A percentile compares a stretch with the other conserved stretches of the same genome.
phyloP scores from a whole-genome alignment of 2,329 filamentous ascomycete species.

The Nemania bipapillata region DNA sequence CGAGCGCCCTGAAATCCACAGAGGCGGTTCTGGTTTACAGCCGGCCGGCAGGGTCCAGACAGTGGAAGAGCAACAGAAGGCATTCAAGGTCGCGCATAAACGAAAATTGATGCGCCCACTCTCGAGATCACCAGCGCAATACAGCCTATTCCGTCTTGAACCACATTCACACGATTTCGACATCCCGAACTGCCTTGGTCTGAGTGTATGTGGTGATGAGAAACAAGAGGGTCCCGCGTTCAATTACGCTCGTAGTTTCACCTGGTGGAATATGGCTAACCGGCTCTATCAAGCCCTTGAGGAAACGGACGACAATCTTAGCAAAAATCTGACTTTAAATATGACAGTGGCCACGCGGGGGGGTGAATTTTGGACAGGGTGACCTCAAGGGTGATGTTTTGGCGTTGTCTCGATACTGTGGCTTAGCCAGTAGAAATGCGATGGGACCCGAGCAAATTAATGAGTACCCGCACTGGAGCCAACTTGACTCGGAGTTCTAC shows the following conservation, averaged over 20 bases:
- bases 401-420: slow-evolving; percentile 31
- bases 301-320: slow-evolving; percentile 15
- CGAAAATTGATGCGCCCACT: slow-evolving; percentile 17
- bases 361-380: slow-evolving; percentile 20
- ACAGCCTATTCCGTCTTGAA: slow-evolving; percentile 13
- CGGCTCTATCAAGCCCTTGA: slow-evolving; percentile 31
- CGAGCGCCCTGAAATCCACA: background rate
- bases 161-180: background rate
- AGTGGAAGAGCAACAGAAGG: slow-evolving; percentile 16
- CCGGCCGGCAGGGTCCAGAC: background rate
- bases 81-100: slow-evolving; percentile 26
- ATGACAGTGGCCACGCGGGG: slow-evolving; percentile 14
- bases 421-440: slow-evolving; percentile 17
- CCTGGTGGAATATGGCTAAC: slow-evolving; percentile 40
- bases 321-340: slow-evolving; percentile 11
- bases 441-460: slow-evolving; percentile 23
- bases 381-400: slow-evolving; percentile 28
- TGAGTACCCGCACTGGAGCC: slow-evolving; percentile 32
- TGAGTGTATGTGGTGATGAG: slow-evolving; percentile 36
- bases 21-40: background rate
- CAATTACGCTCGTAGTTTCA: slow-evolving; percentile 39
- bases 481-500: slow-evolving; percentile 37
- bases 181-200: slow-evolving; percentile 35
- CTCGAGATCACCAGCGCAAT: background rate
- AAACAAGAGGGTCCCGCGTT: slow-evolving; percentile 40